Evolutionary conservation across 2,329 filamentous ascomycete genomes (phyloP), one percentile per base, ranked within the genome.

Genomic region (Epichloe brachyelytri): DNA sequence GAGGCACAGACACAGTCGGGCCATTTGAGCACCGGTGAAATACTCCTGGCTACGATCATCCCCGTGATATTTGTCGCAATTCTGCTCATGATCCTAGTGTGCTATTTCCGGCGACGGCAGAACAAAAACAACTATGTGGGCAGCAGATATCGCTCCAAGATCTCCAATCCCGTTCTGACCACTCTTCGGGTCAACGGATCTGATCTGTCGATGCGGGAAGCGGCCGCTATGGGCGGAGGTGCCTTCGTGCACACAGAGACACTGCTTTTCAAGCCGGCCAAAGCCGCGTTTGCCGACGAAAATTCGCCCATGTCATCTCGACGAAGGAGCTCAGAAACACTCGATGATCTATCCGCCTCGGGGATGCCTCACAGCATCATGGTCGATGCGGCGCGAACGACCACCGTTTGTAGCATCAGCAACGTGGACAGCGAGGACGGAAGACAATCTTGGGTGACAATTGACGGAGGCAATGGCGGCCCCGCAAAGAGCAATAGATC

Each of bases 21-120:
- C 10, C 62, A 59, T 26, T 44, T 67, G 6, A 62, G 56, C 20
- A 69, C 60, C 3, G 59, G 59, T 20, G 60, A 65, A 3, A 65
- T 74, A 20, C 59, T 75, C 5, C 57, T 74, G 14, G 73, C 71
- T 1, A 68, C 71, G 3, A 64, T 76, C 3, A 60, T 76, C 3
- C 72, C 73, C 2, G 55, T 75, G 14, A 54, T 73, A 1, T 58
- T 65, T 19, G 51, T 70, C 11, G 55, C 65, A 0, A 53, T 69
- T 4, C 53, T 67, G 8, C 54, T 67, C 17, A 57, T 66, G 55
- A 53, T 68, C 3, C 53, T 68, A 5, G 53, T 65, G 20, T 70
- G 63, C 52, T 63, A 65, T 49, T 51, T 67, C 40, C 59, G 68
- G 22, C 65, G 64, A 11, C 61, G 62, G 2, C 60, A 59, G 20